Base-by-base conservation (phyloP, 805 yeast genomes). In the Metschnikowia reukaufii region DNA sequence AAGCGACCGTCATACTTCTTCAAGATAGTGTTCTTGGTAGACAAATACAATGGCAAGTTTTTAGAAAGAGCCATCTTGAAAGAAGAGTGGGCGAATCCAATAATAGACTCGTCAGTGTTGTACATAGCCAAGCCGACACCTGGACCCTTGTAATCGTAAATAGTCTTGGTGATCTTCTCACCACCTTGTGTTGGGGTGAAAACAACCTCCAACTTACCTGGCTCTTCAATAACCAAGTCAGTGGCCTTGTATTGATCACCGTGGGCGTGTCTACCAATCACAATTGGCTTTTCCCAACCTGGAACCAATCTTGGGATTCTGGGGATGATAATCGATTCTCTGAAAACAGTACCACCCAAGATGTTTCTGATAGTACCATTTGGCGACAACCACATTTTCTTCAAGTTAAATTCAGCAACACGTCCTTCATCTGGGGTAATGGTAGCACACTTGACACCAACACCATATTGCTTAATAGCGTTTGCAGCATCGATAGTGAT, bases 381-480 rank as follows among this genome's bases (percentile, higher is more conserved):
- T 54, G 98, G 98, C 13, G 96, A 88, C 50, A 86, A 78, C 97
- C 97, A 92, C 98, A 92, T 92, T 68, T 90, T 86, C 74, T 92
- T 90, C 68, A 92, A 78, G 47, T 79, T 73, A 70, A 89, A 92
- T 70, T 92, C 98, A 68, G 87, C 75, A 44, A 92, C 97, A 62
- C 98, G 83, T 39, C 88, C 94, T 74, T 92, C 98, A 65, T 88
- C 96, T 6, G 98, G 97, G n/a, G 98, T 92, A 67, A 92, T 92
- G 43, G 98, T 92, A 48, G 98, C 98, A 74, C 98, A 92, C 74
- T 92, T 92, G 59, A 92, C 88, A 25, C 96, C 98, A 48, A 92
- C 98, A 45, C 88, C 87, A 67, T 88, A 85, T 68, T 90, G 80
- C 67, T 83, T 73, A 58, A 89, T 91, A 44, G 98, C 98, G 42